phyloP scores from a whole-genome alignment of 306 rosid genomes.

The Begonia masoniana region DNA sequence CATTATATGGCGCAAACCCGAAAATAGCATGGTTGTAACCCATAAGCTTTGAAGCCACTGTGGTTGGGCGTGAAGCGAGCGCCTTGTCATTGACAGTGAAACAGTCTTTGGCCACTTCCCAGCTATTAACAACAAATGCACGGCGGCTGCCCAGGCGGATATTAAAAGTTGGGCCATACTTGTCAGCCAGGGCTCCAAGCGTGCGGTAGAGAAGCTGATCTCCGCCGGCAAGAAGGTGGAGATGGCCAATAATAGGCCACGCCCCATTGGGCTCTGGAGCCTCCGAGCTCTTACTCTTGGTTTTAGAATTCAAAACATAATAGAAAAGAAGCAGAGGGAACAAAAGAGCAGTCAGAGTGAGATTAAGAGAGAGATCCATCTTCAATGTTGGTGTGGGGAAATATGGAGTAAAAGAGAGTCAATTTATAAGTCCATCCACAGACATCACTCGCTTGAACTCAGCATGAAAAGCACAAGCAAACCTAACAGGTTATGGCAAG shows the following conservation, averaged over 20 bases:
- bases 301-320: neutral
- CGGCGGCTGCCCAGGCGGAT: slow-evolving; percentile 26
- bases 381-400: neutral
- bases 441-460: too few species aligned
- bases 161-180: slow-evolving; percentile 36
- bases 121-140: slow-evolving; percentile 39
- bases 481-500: too few species aligned
- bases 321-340: slow-evolving; percentile 10
- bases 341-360: slow-evolving; percentile 1
- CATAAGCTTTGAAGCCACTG: slow-evolving; percentile 33
- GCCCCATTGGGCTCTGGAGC: slow-evolving; percentile 25
- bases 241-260: slow-evolving; percentile 45
- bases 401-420: neutral
- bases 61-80: slow-evolving; percentile 40
- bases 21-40: slow-evolving; percentile 39
- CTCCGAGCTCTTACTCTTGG: slow-evolving; percentile 8
- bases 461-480: too few species aligned
- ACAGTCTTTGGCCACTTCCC: slow-evolving; percentile 49
- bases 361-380: neutral
- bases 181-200: slow-evolving; percentile 35
- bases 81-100: slow-evolving; percentile 42
- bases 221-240: slow-evolving; percentile 32
- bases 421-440: neutral
- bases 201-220: slow-evolving; percentile 33
- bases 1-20: slow-evolving; percentile 31